Conservation (phyloP, 192 early-diverging fungal genomes). For the Phlyctochytrium arcticum region DNA sequence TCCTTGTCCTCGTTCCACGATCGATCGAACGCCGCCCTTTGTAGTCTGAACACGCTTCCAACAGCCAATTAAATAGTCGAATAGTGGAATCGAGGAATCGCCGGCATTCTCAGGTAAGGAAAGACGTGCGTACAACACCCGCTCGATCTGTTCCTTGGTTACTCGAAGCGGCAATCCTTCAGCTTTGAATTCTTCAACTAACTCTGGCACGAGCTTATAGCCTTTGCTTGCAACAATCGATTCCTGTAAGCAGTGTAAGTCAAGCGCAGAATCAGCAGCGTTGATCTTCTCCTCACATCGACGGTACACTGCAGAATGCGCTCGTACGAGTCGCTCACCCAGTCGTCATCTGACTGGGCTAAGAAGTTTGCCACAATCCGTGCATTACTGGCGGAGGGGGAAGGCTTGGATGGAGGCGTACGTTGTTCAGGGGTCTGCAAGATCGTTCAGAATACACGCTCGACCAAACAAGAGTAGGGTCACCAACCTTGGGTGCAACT, state of each 20-base stretch:
- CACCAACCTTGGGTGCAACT: no score
- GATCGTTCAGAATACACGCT: no score
- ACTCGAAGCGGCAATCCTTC: constrained; percentile 19
- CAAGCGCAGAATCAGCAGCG: background rate
- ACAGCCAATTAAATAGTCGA: constrained; percentile 33
- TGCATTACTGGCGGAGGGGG: background rate
- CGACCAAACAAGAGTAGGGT: no score
- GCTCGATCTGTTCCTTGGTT: constrained; percentile 18
- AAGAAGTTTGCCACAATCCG: constrained; percentile 19
- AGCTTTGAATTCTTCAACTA: constrained; percentile 23
- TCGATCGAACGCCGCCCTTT: constrained; percentile 26
- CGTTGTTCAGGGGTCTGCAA: no score
- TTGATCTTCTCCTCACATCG: constrained; percentile 42
- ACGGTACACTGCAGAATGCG: constrained; percentile 75
- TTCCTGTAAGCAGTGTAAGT: background rate
- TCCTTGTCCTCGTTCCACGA: constrained; percentile 48
- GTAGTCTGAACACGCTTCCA: constrained; percentile 41
- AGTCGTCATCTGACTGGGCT: constrained; percentile 52
- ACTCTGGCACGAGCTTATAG: constrained; percentile 7
- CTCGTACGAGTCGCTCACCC: constrained; percentile 81
- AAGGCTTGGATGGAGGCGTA: background rate
- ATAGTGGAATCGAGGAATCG: constrained; percentile 15
- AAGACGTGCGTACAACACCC: constrained; percentile 32
- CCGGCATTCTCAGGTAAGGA: constrained; percentile 33
- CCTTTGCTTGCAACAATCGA: constrained; percentile 17